Base-by-base conservation (phyloP, 805 yeast species). In the Candida endomychidarum region DNA sequence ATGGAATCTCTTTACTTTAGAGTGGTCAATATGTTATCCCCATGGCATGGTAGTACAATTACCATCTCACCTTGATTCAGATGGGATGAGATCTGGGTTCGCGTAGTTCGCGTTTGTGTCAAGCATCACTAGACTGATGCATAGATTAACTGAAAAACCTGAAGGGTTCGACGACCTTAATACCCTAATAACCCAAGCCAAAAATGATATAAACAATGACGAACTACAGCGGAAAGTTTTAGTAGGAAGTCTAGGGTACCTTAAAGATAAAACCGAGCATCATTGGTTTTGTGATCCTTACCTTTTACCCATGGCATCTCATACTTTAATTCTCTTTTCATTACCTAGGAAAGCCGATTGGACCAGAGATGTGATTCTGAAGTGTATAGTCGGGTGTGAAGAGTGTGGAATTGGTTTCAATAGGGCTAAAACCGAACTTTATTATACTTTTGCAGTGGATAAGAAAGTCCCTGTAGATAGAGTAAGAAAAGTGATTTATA, bases 251-350 rank as follows among this genome's bases (percentile, higher is more conserved):
- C 40, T 57, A 31, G 37, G 42, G 15, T 62, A 54, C 43, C 47
- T 63, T 34, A 48, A 49, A 9, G 34, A 52, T 29, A 39, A 42
- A 26, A 20, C 37, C 5, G 50, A 49, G 5, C 51, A 48, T n/a
- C 86, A 83, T 47, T 59, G 77, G 50, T 83, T 80, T 54, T 82
- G 89, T 57, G 75, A 80, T 50, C 63, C 63, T 7, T 56, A 57
- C 21, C 61, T 75, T 43, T 63, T 61, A 29, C 74, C 77, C 2
- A 66, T 78, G 15, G 65, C 83, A 8, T 67, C 73, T 10, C 81
- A 81, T 52, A 62, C 74, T 8, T 57, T 83, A 39, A 75, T 83
- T 11, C 61, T 80, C 43, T 81, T 81, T 53, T 80, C 89, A 3
- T 80, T 82, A 50, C 70, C 71, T 2, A 75, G 68, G 18, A 65